Conservation (phyloP, 164 flowering plant genomes). For the Piper longum region DNA sequence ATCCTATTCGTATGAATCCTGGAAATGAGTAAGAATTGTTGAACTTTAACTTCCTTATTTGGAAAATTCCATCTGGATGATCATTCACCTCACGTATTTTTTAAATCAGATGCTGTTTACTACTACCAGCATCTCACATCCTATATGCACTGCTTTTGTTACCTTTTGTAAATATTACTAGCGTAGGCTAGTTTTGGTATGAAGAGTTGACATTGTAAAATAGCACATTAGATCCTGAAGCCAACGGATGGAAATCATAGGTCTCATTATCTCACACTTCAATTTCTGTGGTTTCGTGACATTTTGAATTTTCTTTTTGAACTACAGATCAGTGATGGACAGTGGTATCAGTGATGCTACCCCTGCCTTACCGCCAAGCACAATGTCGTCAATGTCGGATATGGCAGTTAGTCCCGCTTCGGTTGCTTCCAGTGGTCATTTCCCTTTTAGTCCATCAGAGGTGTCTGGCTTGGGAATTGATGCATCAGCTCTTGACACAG, state of each 20-base stretch:
- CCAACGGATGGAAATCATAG: too few relatives aligned
- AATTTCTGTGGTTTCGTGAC: too few relatives aligned
- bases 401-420: constrained; percentile 92
- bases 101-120: background rate
- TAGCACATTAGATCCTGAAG: too few relatives aligned
- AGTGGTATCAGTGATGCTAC: constrained; percentile 3
- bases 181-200: too few relatives aligned
- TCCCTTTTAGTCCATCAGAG: constrained; percentile 80
- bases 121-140: background rate
- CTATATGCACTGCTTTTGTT: background rate
- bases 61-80: background rate
- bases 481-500: constrained; percentile 66
- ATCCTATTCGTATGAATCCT: constrained; percentile 71
- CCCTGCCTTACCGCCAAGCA: constrained; percentile 24
- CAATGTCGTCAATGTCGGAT: constrained; percentile 73
- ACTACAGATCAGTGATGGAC: constrained; percentile 9
- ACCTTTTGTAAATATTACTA: too few relatives aligned
- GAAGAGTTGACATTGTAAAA: too few relatives aligned
- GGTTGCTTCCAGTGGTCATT: constrained; percentile 89
- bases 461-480: constrained; percentile 86
- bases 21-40: constrained; percentile 58
- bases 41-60: background rate
- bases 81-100: background rate
- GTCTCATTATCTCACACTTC: too few relatives aligned
- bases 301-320: background rate